Evolutionary conservation across 306 rosid genomes (phyloP).

Genomic region (Begonia fuchsioides): DNA sequence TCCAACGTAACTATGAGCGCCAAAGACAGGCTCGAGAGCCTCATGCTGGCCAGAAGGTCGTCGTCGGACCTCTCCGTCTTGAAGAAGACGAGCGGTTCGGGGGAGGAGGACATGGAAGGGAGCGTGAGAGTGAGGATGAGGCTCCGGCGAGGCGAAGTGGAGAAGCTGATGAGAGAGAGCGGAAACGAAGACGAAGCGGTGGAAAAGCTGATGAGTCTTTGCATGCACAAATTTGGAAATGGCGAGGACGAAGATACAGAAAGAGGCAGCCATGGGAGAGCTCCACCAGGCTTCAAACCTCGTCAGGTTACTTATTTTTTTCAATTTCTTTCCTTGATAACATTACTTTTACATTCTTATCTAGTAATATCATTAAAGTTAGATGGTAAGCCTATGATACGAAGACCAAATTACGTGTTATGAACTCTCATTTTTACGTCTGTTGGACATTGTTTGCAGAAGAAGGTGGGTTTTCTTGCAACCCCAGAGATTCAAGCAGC

Average conservation of each 20-base stretch:
- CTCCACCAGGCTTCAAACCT: slow-evolving; percentile 12
- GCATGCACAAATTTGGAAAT: slow-evolving; percentile 18
- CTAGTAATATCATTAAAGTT: no score
- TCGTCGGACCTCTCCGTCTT: slow-evolving; percentile 52
- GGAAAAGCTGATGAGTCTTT: slow-evolving; percentile 46
- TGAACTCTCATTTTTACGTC: no score
- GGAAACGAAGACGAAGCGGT: slow-evolving; percentile 53
- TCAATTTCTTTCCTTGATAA: no score
- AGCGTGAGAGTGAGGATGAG: slow-evolving; percentile 47
- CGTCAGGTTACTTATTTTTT: no score
- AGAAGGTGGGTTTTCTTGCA: slow-evolving; percentile 63
- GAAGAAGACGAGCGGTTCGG: no score
- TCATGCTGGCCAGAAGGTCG: slow-evolving; percentile 55
- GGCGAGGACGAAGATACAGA: slow-evolving; percentile 6
- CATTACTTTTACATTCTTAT: no score
- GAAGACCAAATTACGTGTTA: no score
- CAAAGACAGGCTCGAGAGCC: slow-evolving; percentile 65
- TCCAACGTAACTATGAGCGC: slow-evolving; percentile 83
- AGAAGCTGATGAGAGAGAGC: slow-evolving; percentile 50
- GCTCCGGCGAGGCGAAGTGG: slow-evolving; percentile 60
- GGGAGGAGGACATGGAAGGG: slow-evolving; percentile 6
- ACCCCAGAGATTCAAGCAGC: slow-evolving; percentile 33
- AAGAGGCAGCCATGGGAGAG: slow-evolving; percentile 6
- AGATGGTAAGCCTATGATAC: slow-evolving; percentile 3
- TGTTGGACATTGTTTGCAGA: slow-evolving; percentile 42